Percentiles rank a stretch among this genome's conserved stretches.
Conservation (phyloP, 208 protist genomes). For the Crithidia mellificae region DNA sequence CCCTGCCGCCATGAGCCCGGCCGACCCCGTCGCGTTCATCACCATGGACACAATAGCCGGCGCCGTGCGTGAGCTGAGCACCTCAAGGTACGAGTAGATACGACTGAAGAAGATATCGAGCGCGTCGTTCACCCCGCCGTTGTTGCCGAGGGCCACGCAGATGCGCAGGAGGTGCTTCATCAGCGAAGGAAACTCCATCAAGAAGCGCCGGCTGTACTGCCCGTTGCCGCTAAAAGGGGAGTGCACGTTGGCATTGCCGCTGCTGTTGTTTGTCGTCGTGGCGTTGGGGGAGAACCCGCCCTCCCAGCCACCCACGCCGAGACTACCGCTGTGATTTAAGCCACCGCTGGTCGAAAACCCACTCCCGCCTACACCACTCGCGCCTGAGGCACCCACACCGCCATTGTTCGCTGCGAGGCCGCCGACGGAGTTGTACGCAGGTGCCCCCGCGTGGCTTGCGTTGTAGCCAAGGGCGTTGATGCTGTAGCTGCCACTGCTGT, state of each 20-base stretch:
- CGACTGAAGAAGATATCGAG: conserved; percentile 80
- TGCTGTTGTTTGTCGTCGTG: not conserved
- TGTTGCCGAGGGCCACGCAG: conserved; percentile 42
- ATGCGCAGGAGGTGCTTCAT: conserved; percentile 67
- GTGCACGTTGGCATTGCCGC: conserved; percentile 23
- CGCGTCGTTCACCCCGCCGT: conserved; percentile 61
- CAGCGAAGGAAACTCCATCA: conserved; percentile 74
- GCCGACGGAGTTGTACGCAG: no score
- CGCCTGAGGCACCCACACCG: not conserved
- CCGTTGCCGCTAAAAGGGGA: conserved; percentile 54
- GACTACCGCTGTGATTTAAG: conserved; percentile 3
- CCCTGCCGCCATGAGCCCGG: not conserved
- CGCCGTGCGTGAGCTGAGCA: conserved; percentile 51
- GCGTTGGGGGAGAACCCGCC: not conserved
- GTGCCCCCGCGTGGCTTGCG: no score
- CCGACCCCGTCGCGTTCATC: conserved; percentile 22
- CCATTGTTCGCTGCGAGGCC: not conserved
- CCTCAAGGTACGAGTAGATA: conserved; percentile 63
- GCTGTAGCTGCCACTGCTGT: not conserved
- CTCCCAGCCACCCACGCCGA: conserved; percentile 3
- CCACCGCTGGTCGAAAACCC: not conserved
- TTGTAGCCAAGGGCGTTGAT: not conserved
- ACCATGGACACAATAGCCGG: conserved; percentile 34
- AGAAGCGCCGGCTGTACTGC: conserved; percentile 71
- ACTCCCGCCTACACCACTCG: not conserved